These are phyloP conservation scores for Trichosporon coremiiforme DNA, from an alignment of 1,284 basidiomycete genomes.

Conservation along the genomic window DNA sequence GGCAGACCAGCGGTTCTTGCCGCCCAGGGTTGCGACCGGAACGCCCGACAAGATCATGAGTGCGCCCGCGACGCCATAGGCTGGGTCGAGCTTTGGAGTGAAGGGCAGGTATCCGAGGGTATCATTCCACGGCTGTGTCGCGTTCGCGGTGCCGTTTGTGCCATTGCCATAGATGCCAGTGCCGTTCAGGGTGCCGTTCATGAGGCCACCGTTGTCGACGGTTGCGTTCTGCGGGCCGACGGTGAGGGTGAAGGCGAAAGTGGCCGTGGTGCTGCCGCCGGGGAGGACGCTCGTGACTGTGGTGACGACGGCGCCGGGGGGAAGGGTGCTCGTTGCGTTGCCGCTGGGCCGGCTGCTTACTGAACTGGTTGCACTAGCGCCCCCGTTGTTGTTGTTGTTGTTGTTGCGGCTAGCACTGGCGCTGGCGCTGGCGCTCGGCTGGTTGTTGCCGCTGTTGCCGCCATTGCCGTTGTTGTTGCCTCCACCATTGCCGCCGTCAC, in stretches of 20 bases:
- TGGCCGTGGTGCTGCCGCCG: slow-evolving; percentile 35
- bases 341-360: neutral
- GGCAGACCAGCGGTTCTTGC: slow-evolving; percentile 94
- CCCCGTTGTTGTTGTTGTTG: slow-evolving; percentile 22
- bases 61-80: slow-evolving; percentile 84
- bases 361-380: slow-evolving; percentile 19
- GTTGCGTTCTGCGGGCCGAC: slow-evolving; percentile 25
- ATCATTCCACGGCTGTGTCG: slow-evolving; percentile 45
- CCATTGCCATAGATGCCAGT: slow-evolving; percentile 40
- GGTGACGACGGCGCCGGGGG: slow-evolving; percentile 25
- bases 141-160: slow-evolving; percentile 34
- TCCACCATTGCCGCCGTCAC: neutral
- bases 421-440: neutral
- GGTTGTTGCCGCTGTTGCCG: slow-evolving; percentile 8
- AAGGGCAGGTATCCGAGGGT: slow-evolving; percentile 52
- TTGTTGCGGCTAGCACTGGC: neutral
- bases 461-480: neutral
- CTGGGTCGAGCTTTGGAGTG: slow-evolving; percentile 77
- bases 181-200: slow-evolving; percentile 30
- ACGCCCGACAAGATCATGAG: slow-evolving; percentile 86
- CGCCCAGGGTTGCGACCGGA: slow-evolving; percentile 85
- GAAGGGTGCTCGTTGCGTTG: neutral
- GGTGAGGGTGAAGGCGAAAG: slow-evolving; percentile 48
- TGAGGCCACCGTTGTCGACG: slow-evolving; percentile 19
- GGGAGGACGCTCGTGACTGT: slow-evolving; percentile 46